A percentile compares a stretch with the other conserved stretches of the same genome.
Conservation (phyloP, 768 basidiomycete genomes). For the Dentipellis sp. region DNA sequence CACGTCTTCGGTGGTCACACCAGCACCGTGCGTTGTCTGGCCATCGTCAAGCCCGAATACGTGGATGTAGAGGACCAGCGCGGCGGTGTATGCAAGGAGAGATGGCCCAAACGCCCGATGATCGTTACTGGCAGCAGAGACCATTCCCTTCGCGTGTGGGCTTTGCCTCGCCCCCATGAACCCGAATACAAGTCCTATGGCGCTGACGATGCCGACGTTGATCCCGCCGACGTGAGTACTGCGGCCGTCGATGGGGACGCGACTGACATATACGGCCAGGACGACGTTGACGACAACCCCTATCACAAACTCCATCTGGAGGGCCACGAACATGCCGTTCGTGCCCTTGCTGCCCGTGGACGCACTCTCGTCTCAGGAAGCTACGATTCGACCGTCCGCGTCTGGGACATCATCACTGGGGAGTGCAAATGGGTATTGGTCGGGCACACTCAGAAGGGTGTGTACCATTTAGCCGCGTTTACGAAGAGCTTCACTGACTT, state of each 20-base stretch:
- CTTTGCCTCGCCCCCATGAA: constrained; percentile 58
- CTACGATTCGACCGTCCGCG: constrained; percentile 90
- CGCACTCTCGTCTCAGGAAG: constrained; percentile 89
- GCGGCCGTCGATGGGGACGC: background rate
- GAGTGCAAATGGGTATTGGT: constrained; percentile 70
- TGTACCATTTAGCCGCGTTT: constrained; percentile 10
- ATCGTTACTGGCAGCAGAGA: constrained; percentile 71
- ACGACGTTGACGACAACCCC: constrained; percentile 75
- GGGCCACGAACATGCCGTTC: constrained; percentile 88
- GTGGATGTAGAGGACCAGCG: constrained; percentile 63
- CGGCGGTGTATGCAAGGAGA: constrained; percentile 56
- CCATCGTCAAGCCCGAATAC: constrained; percentile 91
- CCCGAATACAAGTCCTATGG: constrained; percentile 66
- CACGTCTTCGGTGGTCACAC: constrained; percentile 96
- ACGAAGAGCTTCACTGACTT: background rate
- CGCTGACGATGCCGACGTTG: constrained; percentile 50
- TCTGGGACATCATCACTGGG: constrained; percentile 90
- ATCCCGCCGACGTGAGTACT: constrained; percentile 38
- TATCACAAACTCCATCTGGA: constrained; percentile 79
- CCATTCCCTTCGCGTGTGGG: constrained; percentile 58
- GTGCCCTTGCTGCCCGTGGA: constrained; percentile 87
- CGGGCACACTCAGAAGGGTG: constrained; percentile 91
- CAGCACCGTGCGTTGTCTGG: constrained; percentile 90
- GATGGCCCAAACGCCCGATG: constrained; percentile 60
- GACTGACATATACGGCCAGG: constrained; percentile 21